Conservation (phyloP, 768 basidiomycete species). For the Rhodotorula babjevae region DNA sequence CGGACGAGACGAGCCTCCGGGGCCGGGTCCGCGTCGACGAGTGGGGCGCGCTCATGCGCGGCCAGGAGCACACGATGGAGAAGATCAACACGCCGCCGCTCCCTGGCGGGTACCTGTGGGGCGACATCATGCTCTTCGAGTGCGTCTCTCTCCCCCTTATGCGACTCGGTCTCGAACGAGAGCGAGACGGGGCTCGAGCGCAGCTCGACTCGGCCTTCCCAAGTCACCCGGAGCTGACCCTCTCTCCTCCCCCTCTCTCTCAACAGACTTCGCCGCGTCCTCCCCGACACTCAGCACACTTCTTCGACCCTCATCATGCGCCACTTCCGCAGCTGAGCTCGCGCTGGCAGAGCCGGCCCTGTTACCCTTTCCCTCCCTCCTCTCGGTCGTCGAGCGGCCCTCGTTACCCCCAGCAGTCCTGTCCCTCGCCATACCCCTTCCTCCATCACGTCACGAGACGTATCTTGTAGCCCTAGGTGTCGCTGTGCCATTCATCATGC, state of each 20-base stretch:
- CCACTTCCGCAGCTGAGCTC: too few relatives aligned
- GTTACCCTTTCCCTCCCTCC: too few relatives aligned
- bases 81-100: conserved; percentile 11
- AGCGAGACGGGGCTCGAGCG: too few relatives aligned
- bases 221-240: neutral
- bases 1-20: conserved; percentile 4
- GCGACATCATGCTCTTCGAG: conserved; percentile 38
- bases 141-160: conserved; percentile 5
- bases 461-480: too few relatives aligned
- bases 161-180: neutral
- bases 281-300: neutral
- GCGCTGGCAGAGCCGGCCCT: too few relatives aligned
- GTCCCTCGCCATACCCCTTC: too few relatives aligned
- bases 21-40: conserved; percentile 28
- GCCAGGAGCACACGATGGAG: conserved; percentile 24
- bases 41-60: conserved; percentile 33
- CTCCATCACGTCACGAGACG: too few relatives aligned
- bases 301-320: too few relatives aligned
- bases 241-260: neutral
- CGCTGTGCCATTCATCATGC: too few relatives aligned
- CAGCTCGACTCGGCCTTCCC: too few relatives aligned
- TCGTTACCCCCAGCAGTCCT: too few relatives aligned
- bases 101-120: conserved; percentile 35
- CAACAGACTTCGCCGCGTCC: neutral
- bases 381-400: too few relatives aligned